phyloP scores from a whole-genome alignment of 176 grass and related monocot species.

The Coix lacrymajobi region DNA sequence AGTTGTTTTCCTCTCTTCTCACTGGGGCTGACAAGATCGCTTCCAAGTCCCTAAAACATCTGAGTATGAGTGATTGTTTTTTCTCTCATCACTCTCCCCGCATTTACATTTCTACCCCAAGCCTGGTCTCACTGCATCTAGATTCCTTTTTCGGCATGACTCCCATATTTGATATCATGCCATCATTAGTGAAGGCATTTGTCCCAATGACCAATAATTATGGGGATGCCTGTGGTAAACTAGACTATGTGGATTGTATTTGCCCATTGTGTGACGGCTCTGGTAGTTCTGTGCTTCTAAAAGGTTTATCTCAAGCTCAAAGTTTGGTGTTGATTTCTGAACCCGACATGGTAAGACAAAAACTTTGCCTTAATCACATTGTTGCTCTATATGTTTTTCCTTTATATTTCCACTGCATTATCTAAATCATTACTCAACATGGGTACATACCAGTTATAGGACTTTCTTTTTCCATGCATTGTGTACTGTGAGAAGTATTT shows the following conservation, averaged over 20 bases:
- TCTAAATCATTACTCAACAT: background rate
- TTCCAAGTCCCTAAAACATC: background rate
- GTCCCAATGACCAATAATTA: background rate
- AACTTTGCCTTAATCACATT: background rate
- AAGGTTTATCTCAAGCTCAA: background rate
- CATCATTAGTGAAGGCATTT: background rate
- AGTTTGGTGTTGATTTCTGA: background rate
- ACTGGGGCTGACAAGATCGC: fast-evolving
- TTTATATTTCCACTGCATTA: background rate
- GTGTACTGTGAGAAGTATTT: background rate
- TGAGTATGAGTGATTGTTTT: background rate
- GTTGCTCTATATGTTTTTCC: background rate
- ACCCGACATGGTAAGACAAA: background rate
- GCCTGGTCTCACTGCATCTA: background rate
- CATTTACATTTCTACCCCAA: background rate
- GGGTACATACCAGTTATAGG: background rate
- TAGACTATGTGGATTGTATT: background rate
- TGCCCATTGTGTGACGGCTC: background rate
- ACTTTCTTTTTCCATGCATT: background rate
- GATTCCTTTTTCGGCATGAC: background rate
- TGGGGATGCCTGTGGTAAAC: background rate
- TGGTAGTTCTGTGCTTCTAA: background rate
- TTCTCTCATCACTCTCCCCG: background rate
- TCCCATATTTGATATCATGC: background rate
- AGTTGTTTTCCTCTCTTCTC: background rate